Conservation (phyloP, 129 eudicot genomes). For the Escallonia herrerae region DNA sequence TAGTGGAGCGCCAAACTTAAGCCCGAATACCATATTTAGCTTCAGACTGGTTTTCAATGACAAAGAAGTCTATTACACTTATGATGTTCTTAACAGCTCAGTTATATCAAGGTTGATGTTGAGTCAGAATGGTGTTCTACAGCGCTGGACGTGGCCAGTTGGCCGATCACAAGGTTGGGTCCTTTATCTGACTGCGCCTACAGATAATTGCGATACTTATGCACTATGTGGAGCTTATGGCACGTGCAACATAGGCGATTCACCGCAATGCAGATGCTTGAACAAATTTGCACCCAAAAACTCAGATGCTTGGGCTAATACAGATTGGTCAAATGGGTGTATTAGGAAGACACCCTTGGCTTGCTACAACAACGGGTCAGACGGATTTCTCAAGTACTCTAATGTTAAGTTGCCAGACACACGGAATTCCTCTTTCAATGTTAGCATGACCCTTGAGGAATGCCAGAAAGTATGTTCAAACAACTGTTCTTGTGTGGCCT, state of each 20-base stretch:
- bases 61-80: constrained; percentile 20
- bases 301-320: constrained; percentile 32
- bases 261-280: constrained; percentile 40
- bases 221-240: constrained; percentile 42
- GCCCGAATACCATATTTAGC: neutral
- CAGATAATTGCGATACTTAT: constrained; percentile 40
- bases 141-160: constrained; percentile 19
- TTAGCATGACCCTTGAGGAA: too few relatives aligned
- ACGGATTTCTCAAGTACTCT: too few relatives aligned
- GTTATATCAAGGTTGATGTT: constrained; percentile 11
- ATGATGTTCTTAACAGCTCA: constrained; percentile 9
- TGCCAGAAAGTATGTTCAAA: too few relatives aligned
- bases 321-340: constrained; percentile 65
- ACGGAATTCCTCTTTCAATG: too few relatives aligned
- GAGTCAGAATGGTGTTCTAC: constrained; percentile 18
- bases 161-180: constrained; percentile 29
- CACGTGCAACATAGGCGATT: constrained; percentile 27
- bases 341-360: constrained; percentile 33
- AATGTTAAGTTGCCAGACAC: too few relatives aligned
- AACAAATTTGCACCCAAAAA: constrained; percentile 41
- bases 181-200: constrained; percentile 16
- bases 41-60: constrained; percentile 8
- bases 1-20: constrained; percentile 17
- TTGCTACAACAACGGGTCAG: constrained; percentile 1
- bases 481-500: too few relatives aligned